Percentiles rank a stretch among this genome's conserved stretches.
Evolutionary conservation across 495 filamentous ascomycete genomes (phyloP).

Genomic region (Penicillium simplicissimum): DNA sequence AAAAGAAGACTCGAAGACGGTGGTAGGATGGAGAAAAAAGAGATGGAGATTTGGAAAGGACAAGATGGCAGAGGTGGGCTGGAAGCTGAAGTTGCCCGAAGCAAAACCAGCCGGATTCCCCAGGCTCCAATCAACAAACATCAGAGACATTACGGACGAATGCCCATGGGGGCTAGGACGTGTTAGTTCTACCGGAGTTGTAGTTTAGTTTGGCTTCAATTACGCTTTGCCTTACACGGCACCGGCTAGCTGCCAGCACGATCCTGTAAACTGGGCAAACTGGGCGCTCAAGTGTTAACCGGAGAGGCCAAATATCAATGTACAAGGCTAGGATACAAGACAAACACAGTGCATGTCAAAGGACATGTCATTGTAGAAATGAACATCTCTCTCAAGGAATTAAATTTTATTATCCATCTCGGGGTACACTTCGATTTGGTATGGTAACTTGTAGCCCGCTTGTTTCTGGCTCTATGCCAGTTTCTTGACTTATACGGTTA

Average conservation of each 20-base stretch:
- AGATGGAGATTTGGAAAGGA: neutral
- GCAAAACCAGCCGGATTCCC: slow-evolving; percentile 14
- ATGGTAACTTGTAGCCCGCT: too few species aligned
- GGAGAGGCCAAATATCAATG: neutral
- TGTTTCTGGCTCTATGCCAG: too few species aligned
- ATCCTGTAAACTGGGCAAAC: neutral
- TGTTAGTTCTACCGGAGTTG: neutral
- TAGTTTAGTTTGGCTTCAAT: neutral
- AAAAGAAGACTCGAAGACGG: slow-evolving; percentile 14
- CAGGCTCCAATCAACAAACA: neutral
- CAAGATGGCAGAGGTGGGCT: neutral
- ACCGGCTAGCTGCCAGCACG: neutral
- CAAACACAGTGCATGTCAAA: neutral
- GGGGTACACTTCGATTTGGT: too few species aligned
- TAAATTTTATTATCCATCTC: too few species aligned
- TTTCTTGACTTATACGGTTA: too few species aligned
- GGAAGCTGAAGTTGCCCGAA: neutral
- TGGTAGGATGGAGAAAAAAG: neutral
- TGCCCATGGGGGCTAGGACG: neutral
- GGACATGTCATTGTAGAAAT: too few species aligned
- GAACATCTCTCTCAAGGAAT: too few species aligned
- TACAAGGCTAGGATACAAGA: neutral
- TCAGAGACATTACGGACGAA: neutral
- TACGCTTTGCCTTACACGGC: neutral
- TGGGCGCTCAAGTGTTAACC: neutral